Evolutionary conservation across 768 basidiomycete genomes (phyloP), one percentile per base, ranked within the genome.

Genomic region (Termitomyces titanicus): DNA sequence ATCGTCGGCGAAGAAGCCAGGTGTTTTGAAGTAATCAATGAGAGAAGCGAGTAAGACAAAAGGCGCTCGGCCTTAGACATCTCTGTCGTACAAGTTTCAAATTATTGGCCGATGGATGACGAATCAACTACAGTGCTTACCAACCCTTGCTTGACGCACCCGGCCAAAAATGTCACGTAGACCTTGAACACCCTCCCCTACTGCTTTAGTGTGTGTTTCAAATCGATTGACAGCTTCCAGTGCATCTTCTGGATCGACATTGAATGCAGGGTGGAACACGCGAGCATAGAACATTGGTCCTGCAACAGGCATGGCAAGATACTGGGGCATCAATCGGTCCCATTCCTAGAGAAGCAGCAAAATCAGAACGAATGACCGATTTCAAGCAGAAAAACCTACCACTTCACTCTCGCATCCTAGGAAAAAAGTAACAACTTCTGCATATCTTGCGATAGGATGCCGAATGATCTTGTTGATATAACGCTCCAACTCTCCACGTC

Each of bases 261-360:
- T 94, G 71, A 90, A 94, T 0, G 81, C 87, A 3, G 91, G 92
- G 62, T 94, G 92, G 62, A 85, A 92, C 1, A 93, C 85, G 39
- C 82, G 83, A 0, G 86, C 83, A 63, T 86, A 91, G 65, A 93
- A 94, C 1, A 81, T 73, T 9, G 89, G 82, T 1, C 88, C 89
- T n/a, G 86, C 82, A 11, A 88, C 75, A 3, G 81, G 80, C 57
- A 83, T 74, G 4, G 82, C 70, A 1, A 88, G 72, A 59, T 86
- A 81, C 59, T 78, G 78, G 7, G 84, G 85, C 20, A 84, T 76
- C 20, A 82, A 71, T 39, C 79, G 78, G 63, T 79, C 82, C 87
- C 86, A 90, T 66, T 92, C 89, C 89, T 92, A 53, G 27, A n/a
- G 29, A 49, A 42, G 33, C 51, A 12, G 22, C 3, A 60, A 39